These are phyloP conservation scores for Ascobolus immersus DNA, from an alignment of 495 filamentous ascomycete genomes.

Conservation along the genomic window DNA sequence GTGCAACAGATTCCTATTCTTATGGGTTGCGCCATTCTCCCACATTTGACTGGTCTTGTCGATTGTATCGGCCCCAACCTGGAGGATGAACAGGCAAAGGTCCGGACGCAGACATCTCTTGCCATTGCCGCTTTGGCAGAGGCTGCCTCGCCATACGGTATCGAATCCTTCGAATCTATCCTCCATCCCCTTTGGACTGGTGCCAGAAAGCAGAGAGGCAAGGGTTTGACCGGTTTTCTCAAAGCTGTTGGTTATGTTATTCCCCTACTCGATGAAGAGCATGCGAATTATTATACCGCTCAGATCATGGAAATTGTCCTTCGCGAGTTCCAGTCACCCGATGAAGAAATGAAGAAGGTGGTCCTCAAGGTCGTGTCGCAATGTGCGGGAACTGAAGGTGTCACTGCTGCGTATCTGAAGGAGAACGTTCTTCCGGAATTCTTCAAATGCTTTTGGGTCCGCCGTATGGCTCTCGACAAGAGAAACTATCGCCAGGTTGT, in stretches of 20 bases:
- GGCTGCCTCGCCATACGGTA: constrained; percentile 93
- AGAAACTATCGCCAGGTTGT: constrained; percentile 93
- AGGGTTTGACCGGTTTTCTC: constrained; percentile 81
- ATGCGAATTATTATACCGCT: constrained; percentile 93
- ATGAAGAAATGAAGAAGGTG: constrained; percentile 99
- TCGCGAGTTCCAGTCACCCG: constrained; percentile 82
- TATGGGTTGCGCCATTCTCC: constrained; percentile 93
- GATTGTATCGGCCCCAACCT: constrained; percentile 91
- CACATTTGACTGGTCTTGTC: constrained; percentile 84
- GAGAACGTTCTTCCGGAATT: constrained; percentile 86
- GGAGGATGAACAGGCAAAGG: constrained; percentile 93
- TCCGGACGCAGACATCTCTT: constrained; percentile 81
- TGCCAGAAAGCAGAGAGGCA: constrained; percentile 82
- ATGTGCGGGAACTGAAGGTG: constrained; percentile 79
- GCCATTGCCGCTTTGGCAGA: constrained; percentile 91
- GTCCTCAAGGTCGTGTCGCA: constrained; percentile 96
- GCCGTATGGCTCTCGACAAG: constrained; percentile 88
- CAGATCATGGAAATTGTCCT: constrained; percentile 98
- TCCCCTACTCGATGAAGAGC: constrained; percentile 97
- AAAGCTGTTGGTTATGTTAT: constrained; percentile 98
- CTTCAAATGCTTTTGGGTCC: constrained; percentile 97
- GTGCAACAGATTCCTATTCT: constrained; percentile 98
- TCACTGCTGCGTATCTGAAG: constrained; percentile 82
- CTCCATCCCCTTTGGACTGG: constrained; percentile 94
- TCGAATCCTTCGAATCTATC: constrained; percentile 95